These are phyloP conservation scores for Pseudomassariella vexata DNA, from an alignment of 2,329 filamentous ascomycete genomes.

Conservation along the genomic window DNA sequence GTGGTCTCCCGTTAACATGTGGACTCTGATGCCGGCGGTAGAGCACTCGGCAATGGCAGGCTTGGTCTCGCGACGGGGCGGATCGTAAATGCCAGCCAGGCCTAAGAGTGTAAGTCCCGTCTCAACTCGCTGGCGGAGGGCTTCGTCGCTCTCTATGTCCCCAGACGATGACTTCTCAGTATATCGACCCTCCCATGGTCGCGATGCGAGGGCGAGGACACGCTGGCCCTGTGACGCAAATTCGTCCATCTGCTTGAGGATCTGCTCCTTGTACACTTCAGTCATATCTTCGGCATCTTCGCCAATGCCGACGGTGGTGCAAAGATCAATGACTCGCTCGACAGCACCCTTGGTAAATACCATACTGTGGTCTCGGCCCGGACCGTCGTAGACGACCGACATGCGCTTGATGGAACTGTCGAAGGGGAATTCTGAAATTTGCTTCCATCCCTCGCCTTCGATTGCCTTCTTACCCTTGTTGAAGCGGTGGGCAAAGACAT, in stretches of 20 bases:
- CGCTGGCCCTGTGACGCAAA: slow-evolving; percentile 65
- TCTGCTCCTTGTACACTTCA: slow-evolving; percentile 40
- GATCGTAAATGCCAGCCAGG: slow-evolving; percentile 82
- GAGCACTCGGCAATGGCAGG: slow-evolving; percentile 65
- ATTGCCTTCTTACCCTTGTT: slow-evolving; percentile 49
- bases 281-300: slow-evolving; percentile 39
- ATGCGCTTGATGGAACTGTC: slow-evolving; percentile 75
- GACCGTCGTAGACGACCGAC: slow-evolving; percentile 64
- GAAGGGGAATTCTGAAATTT: slow-evolving; percentile 70
- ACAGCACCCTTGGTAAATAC: slow-evolving; percentile 60
- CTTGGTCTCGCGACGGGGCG: slow-evolving; percentile 75
- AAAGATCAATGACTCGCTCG: slow-evolving; percentile 54
- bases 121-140: slow-evolving; percentile 58
- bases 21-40: slow-evolving; percentile 68
- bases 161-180: slow-evolving; percentile 15
- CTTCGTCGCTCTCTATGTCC: slow-evolving; percentile 30
- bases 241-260: slow-evolving; percentile 48
- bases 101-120: slow-evolving; percentile 66
- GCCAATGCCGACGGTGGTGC: slow-evolving; percentile 39
- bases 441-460: slow-evolving; percentile 50
- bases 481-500: slow-evolving; percentile 69
- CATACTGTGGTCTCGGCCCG: slow-evolving; percentile 37
- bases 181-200: slow-evolving; percentile 48
- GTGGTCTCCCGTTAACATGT: slow-evolving; percentile 83
- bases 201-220: slow-evolving; percentile 66